A percentile compares a stretch with the other conserved stretches of the same genome.
phyloP scores from a whole-genome alignment of 441 rosid genomes.

The Lepidium campestre region DNA sequence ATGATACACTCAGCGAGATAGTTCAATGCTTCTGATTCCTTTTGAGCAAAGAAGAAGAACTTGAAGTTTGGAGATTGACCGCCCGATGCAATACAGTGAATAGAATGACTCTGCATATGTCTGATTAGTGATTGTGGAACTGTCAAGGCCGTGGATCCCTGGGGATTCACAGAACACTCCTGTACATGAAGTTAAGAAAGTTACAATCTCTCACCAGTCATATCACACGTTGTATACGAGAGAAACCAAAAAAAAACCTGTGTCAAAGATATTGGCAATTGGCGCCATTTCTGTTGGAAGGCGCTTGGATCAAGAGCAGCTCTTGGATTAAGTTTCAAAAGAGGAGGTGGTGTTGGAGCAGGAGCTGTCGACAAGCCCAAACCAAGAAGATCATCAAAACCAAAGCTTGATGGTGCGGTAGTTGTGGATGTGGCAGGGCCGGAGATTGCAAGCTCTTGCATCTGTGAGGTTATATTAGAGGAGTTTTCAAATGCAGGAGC shows the following conservation, averaged over 20 bases:
- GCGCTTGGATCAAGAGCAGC: conserved; percentile 77
- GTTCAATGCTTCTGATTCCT: conserved; percentile 59
- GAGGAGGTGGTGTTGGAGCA: conserved; percentile 49
- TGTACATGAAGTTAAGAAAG: conserved; percentile 27
- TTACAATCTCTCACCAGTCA: not conserved
- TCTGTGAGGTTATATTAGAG: conserved; percentile 36
- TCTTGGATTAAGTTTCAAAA: conserved; percentile 75
- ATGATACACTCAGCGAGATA: conserved; percentile 82
- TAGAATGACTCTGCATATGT: conserved; percentile 84
- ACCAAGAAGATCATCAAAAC: conserved; percentile 83
- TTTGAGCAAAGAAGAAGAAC: conserved; percentile 94
- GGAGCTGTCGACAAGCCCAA: conserved; percentile 54
- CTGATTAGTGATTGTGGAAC: conserved; percentile 72
- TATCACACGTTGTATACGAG: not conserved
- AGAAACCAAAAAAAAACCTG: conserved; percentile 38
- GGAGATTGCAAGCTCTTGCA: conserved; percentile 47
- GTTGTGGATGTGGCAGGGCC: conserved; percentile 29
- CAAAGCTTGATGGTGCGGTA: conserved; percentile 51
- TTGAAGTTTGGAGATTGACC: conserved; percentile 89
- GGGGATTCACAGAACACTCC: conserved; percentile 67
- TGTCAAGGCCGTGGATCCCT: conserved; percentile 65
- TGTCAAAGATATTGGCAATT: conserved; percentile 58
- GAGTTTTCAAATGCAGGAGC: conserved; percentile 60
- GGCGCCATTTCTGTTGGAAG: conserved; percentile 96
- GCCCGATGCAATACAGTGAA: conserved; percentile 93